Evolutionary conservation across 148 eudicot species (phyloP), one percentile per base, ranked within the genome.

Genomic region (Linanthus parryae): DNA sequence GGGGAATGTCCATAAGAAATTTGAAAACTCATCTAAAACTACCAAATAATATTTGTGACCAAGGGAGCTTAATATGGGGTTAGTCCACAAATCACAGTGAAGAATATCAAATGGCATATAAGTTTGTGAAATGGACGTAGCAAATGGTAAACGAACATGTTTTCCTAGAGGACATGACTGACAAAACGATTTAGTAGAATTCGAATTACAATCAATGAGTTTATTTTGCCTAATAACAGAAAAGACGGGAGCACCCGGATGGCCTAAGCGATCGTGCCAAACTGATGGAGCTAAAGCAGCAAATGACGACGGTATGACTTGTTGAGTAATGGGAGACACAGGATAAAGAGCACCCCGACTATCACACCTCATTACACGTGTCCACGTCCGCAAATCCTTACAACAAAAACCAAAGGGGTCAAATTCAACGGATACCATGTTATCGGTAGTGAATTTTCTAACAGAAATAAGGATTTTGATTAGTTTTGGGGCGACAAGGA

Each of bases 211-310:
- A 43, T 16, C 21, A 43, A 43, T 43, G 21, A 7, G 4, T 15
- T 43, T 43, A 43, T 43, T 43, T 15, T 43, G 18, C 44, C 47
- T 43, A 43, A 43, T 22, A 15, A 43, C 20, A 43, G 18, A 7
- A 4, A 43, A 43, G 21, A 43, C 12, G 7, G 47, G 20, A 15
- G 20, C 4, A 7, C 44, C 44, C 9, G 9, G n/a, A 39, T 8
- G 44, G 14, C n/a, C n/a, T n/a, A 41, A 15, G 20, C 45, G 45
- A 41, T 41, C 45, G 20, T 41, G 45, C 45, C 45, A 41, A 41
- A 41, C 21, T 41, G 19, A 15, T 5, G 47, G 47, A 15, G 44
- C 14, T 5, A 39, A 5, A 19, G 44, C 44, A 4, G 44, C 44
- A 39, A 39, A 39, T 4, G 44, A 13, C 5, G 44, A 39, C 14